phyloP scores from a whole-genome alignment of 371 early-diverging fungal genomes.

The Zychaea mexicana region DNA sequence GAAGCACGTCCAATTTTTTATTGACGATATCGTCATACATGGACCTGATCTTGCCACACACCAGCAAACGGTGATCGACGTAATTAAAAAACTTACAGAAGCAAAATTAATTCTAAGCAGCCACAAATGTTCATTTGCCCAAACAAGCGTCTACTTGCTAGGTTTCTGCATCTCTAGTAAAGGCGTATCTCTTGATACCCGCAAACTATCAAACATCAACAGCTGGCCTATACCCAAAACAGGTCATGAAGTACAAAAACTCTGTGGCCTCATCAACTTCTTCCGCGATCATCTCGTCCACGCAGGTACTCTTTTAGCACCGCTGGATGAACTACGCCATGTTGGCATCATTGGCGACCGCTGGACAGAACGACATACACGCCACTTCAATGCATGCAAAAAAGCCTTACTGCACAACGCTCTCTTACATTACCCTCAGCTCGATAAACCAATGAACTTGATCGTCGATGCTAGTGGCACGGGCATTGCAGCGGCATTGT shows the following conservation, averaged over 20 bases:
- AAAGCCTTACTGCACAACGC: constrained; percentile 1
- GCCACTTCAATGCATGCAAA: constrained; percentile 13
- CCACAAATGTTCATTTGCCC: constrained; percentile 17
- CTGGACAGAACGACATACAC: constrained; percentile 8
- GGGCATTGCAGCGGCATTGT: constrained; percentile 42
- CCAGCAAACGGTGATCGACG: neutral
- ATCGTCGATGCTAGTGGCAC: constrained; percentile 44
- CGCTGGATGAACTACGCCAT: constrained; percentile 22
- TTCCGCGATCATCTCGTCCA: constrained; percentile 25
- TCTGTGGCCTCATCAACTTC: constrained; percentile 24
- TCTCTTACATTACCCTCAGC: constrained; percentile 21
- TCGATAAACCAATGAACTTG: constrained; percentile 24
- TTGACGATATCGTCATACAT: constrained; percentile 15
- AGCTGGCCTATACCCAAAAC: constrained; percentile 13
- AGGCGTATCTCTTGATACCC: constrained; percentile 10
- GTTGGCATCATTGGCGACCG: neutral
- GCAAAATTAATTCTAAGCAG: constrained; percentile 17
- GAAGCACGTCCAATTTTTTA: constrained; percentile 1
- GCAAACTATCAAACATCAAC: constrained; percentile 15
- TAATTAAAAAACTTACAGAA: constrained; percentile 13
- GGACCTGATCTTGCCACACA: neutral
- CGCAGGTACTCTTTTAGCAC: constrained; percentile 4
- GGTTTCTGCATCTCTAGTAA: constrained; percentile 19
- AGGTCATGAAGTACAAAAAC: constrained; percentile 12
- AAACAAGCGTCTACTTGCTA: constrained; percentile 10